Conservation (phyloP, 495 filamentous ascomycete genomes). For the Cercophora samala region DNA sequence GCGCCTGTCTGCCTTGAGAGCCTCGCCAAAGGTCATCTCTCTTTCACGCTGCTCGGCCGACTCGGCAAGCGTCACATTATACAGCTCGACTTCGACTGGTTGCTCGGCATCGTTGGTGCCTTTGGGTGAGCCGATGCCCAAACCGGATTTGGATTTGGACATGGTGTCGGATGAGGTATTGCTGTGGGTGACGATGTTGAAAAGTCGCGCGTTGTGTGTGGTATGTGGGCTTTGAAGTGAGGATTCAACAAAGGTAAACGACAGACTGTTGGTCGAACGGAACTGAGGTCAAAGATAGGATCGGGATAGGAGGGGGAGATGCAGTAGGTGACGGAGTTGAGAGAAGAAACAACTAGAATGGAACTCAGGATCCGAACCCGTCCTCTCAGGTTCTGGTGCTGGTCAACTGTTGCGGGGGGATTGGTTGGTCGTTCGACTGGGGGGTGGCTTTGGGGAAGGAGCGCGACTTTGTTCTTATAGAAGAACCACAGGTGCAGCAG, state of each 20-base stretch:
- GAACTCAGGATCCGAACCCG: background rate
- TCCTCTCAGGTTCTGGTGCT: background rate
- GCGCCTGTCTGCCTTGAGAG: constrained; percentile 21
- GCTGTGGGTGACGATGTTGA: background rate
- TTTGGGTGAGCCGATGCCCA: background rate
- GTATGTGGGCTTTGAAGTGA: background rate
- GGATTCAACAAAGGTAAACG: background rate
- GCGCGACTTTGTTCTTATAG: background rate
- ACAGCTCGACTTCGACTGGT: constrained; percentile 26
- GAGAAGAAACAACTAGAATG: no score
- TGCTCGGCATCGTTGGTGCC: constrained; percentile 39
- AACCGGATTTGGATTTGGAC: background rate
- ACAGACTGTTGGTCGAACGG: background rate
- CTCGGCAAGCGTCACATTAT: constrained; percentile 23
- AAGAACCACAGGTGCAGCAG: background rate
- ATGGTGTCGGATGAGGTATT: background rate
- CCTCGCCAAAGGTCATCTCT: constrained; percentile 25
- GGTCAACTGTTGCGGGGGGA: background rate
- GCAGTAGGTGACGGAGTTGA: background rate
- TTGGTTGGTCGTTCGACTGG: background rate
- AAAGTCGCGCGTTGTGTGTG: background rate
- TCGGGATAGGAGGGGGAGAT: background rate
- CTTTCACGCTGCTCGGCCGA: constrained; percentile 16
- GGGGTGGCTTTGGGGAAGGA: background rate
- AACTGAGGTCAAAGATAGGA: background rate